A percentile compares a stretch with the other conserved stretches of the same genome.
phyloP scores from a whole-genome alignment of 2,329 filamentous ascomycete genomes.

The Apiospora kogelbergensis region DNA sequence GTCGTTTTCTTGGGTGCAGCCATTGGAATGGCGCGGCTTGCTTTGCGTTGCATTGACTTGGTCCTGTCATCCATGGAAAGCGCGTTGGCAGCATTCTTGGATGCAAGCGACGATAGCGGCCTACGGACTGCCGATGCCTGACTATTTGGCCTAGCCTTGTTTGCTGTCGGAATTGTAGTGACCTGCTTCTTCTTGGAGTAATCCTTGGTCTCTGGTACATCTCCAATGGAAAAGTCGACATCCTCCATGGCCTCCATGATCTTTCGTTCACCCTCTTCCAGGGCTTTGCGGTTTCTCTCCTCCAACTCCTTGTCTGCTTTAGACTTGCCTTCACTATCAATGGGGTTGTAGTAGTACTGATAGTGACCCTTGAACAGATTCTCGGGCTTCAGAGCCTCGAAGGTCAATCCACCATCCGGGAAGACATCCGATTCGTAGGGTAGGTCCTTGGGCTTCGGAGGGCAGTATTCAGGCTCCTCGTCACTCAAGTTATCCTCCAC shows the following conservation, averaged over 20 bases:
- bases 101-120: constrained; percentile 50
- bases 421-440: constrained; percentile 71
- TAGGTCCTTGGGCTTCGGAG: constrained; percentile 67
- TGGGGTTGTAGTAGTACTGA: constrained; percentile 58
- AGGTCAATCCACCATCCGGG: constrained; percentile 55
- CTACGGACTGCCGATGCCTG: constrained; percentile 18
- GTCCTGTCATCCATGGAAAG: constrained; percentile 44
- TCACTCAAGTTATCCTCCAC: constrained; percentile 49
- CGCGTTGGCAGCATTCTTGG: constrained; percentile 55
- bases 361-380: constrained; percentile 64
- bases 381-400: constrained; percentile 56
- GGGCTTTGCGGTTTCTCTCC: constrained; percentile 48
- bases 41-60: constrained; percentile 31
- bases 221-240: constrained; percentile 59
- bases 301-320: constrained; percentile 61
- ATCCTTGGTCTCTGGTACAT: constrained; percentile 50
- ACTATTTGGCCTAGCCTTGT: constrained; percentile 12
- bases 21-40: constrained; percentile 24
- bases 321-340: constrained; percentile 67
- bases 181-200: constrained; percentile 33
- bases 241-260: constrained; percentile 67
- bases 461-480: constrained; percentile 87
- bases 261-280: constrained; percentile 62
- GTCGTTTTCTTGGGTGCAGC: constrained; percentile 23
- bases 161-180: constrained; percentile 14